Conservation (phyloP, 257 asterid genomes). For the Phtheirospermum japonicum region DNA sequence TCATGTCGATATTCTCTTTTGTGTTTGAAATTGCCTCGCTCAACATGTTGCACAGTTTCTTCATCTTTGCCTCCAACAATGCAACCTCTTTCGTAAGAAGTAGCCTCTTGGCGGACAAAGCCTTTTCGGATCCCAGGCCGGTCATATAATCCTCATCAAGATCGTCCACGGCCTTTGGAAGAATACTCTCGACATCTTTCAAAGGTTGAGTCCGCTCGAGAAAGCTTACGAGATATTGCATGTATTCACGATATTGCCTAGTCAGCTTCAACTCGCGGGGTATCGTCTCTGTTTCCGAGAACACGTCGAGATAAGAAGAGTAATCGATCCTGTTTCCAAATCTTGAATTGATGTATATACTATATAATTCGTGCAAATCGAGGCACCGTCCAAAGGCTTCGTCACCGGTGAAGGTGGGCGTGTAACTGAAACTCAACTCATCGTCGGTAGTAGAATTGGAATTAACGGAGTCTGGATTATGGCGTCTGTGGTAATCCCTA, state of each 20-base stretch:
- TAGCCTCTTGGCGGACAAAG: too few species aligned
- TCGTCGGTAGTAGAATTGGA: constrained; percentile 73
- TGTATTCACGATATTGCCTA: too few species aligned
- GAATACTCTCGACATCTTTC: too few species aligned
- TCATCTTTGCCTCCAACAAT: constrained; percentile 74
- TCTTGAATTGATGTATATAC: constrained; percentile 73
- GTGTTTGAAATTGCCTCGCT: constrained; percentile 76
- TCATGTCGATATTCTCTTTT: constrained; percentile 86
- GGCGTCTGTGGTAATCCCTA: constrained; percentile 85
- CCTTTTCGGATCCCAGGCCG: too few species aligned
- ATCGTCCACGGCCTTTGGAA: too few species aligned
- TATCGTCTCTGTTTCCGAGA: constrained; percentile 55
- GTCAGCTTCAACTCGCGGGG: constrained; percentile 62
- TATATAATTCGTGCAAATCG: too few species aligned
- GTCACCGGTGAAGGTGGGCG: constrained; percentile 29
- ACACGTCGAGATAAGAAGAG: constrained; percentile 71
- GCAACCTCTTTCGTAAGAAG: constrained; percentile 78
- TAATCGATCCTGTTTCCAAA: constrained; percentile 80
- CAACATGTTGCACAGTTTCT: constrained; percentile 69
- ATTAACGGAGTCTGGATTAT: constrained; percentile 78
- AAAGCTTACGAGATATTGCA: too few species aligned
- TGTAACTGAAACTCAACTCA: constrained; percentile 60
- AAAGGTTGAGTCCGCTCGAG: too few species aligned
- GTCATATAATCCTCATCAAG: too few species aligned
- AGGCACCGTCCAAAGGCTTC: constrained; percentile 89